These are phyloP conservation scores for Kazachstania psychrophila DNA, from an alignment of 805 yeast species.

Conservation along the genomic window DNA sequence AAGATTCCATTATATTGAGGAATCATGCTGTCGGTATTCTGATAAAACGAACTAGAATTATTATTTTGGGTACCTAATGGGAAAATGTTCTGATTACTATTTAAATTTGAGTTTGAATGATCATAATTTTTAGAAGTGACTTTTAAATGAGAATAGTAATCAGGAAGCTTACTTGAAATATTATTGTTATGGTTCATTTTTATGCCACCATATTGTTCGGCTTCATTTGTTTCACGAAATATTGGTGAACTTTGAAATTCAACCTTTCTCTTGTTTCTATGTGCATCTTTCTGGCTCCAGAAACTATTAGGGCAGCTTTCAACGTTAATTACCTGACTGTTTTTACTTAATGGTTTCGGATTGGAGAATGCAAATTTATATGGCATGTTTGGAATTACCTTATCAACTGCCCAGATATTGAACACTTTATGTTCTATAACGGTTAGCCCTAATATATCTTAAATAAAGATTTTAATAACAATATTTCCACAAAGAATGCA, in stretches of 20 bases:
- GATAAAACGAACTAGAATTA: conserved; percentile 5
- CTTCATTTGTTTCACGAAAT: conserved; percentile 4
- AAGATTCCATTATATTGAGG: conserved; percentile 15
- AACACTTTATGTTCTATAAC: too few species aligned
- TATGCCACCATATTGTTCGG: too few species aligned
- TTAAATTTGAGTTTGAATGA: conserved; percentile 1
- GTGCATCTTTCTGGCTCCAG: conserved; percentile 4
- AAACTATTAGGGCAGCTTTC: conserved; percentile 15
- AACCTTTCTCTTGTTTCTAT: conserved; percentile 6
- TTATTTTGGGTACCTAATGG: conserved; percentile 1
- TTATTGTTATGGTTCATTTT: too few species aligned
- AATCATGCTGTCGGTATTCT: conserved; percentile 8
- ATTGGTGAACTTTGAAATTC: conserved; percentile 12
- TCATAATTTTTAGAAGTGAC: too few species aligned
- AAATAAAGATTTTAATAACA: too few species aligned
- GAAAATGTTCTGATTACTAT: conserved; percentile 4
- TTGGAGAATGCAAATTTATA: background rate
- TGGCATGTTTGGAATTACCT: too few species aligned
- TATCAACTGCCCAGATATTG: too few species aligned
- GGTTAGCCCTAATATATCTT: too few species aligned
- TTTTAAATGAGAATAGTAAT: conserved; percentile 8
- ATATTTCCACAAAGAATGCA: too few species aligned
- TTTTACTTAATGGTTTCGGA: background rate
- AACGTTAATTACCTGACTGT: conserved; percentile 4
- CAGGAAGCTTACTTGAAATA: conserved; percentile 6